phyloP scores from a whole-genome alignment of 176 grass and related monocot species.

The Paspalum vaginatum region DNA sequence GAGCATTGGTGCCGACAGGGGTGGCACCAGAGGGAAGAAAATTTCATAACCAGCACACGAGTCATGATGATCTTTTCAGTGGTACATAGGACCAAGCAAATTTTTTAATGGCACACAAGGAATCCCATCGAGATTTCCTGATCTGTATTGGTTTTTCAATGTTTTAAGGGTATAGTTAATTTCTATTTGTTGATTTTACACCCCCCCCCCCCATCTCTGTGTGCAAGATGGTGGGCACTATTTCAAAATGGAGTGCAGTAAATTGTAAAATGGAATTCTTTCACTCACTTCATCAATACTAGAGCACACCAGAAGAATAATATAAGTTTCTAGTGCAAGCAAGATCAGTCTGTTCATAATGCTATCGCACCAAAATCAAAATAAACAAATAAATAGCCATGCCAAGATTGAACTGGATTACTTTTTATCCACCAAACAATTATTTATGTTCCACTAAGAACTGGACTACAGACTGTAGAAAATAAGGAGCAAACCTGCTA shows the following conservation, averaged over 20 bases:
- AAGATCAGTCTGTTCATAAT: neutral
- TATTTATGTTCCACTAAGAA: neutral
- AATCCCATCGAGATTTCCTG: neutral
- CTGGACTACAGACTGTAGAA: neutral
- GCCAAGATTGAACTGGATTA: neutral
- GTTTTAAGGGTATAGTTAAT: neutral
- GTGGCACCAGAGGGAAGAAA: too few species aligned
- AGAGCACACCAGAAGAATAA: neutral
- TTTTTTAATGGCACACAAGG: too few species aligned
- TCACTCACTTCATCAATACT: neutral
- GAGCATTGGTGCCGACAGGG: too few species aligned
- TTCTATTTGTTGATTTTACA: constrained; percentile 1
- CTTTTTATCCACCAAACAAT: neutral
- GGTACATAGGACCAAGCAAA: too few species aligned
- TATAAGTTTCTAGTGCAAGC: neutral
- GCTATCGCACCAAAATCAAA: neutral
- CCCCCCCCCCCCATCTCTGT: neutral
- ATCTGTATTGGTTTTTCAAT: neutral
- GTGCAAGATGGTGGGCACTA: neutral
- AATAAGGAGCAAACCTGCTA: constrained; percentile 17
- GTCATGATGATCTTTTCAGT: too few species aligned
- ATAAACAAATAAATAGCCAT: neutral
- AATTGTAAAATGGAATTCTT: neutral
- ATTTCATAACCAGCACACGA: too few species aligned
- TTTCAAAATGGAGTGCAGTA: constrained; percentile 5